Evolutionary conservation across 805 yeast genomes (phyloP), one percentile per base, ranked within the genome.

Genomic region (Metschnikowia matae): DNA sequence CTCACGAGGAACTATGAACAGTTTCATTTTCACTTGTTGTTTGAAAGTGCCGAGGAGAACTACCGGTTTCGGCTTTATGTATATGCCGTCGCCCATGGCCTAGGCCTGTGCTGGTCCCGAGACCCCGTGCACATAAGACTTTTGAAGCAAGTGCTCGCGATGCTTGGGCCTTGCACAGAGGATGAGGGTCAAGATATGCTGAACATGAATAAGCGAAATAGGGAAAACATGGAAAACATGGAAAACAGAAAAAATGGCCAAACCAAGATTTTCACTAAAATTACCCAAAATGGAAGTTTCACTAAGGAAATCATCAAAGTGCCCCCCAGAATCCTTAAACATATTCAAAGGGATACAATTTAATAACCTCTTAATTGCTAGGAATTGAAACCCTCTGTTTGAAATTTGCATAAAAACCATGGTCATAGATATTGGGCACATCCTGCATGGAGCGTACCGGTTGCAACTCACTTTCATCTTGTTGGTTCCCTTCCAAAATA

Each of bases 341-440:
- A 33, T n/a, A 10, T 39, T 8, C 8, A 11, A 6, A 29, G 26
- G 26, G 6, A 8, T 31, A 14, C 23, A 14, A 14, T 21, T 3
- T 10, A 11, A 3, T 10, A 26, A 26, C 8, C 29, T 11, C 29
- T 5, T 26, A 26, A 10, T 1, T 26, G 11, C 29, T 26, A 8
- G 29, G 26, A 20, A 20, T 21, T 13, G n/a, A 20, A 3, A 44
- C 15, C 8, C 46, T 21, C 20, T 44, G 34, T 17, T 23, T 34
- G 14, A 76, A 46, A 54, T 80, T 80, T 1, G 51, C 48, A 61
- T 64, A 55, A 54, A 80, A 78, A 2, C 84, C 85, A 7, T 53
- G 56, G 52, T 80, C 85, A 57, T 80, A 80, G 7, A 77, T 62
- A 54, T 80, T 80, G 35, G 54, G 60, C 54, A 79, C 34, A 54